Evolutionary conservation across 805 yeast species (phyloP), one percentile per base, ranked within the genome.

Genomic region (Schwanniomyces polymorphus): DNA sequence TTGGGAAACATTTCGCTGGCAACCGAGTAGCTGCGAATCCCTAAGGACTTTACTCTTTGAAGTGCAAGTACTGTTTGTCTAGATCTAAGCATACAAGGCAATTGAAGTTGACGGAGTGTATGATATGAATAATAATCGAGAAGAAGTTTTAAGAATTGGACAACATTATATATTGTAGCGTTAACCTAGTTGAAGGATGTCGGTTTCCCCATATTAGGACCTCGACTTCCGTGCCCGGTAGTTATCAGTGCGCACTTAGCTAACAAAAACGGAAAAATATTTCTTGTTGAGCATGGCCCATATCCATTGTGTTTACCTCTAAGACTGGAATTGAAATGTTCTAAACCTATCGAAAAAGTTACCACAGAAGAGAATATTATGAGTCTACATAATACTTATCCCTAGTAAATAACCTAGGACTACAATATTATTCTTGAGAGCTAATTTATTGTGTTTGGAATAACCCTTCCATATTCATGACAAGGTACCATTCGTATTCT

Each of bases 1-100:
- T 54, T 38, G 25, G 77, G 76, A 56, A 54, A 72, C 53, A 70
- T 70, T 27, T 31, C 29, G 16, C 18, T 16, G 21, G 40, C 29
- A 8, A 41, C 37, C 7, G 43, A 38, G 14, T 25, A 38, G 21
- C 26, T 25, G 21, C 29, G 41, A 38, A 14, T 12, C 12, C n/a
- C 39, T n/a, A 23, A 37, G 12, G 26, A 7, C 27, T 16, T 16
- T 31, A 31, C n/a, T 37, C 16, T 37, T 12, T 21, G 26, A 4
- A 21, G 9, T 12, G 27, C 27, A 9, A 21, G 17, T 37, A 21
- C n/a, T 7, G 26, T 18, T 37, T 14, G 14, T 21, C 26, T 37
- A 37, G 39, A 18, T 23, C 39, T 37, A 21, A 37, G 26, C 39
- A 37, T 37, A 21, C 17, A 14, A 29, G 34, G 14, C 16, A 14